Base-by-base conservation (phyloP, 108 stramenopile genomes). In the Stephanodiscus triporus region DNA sequence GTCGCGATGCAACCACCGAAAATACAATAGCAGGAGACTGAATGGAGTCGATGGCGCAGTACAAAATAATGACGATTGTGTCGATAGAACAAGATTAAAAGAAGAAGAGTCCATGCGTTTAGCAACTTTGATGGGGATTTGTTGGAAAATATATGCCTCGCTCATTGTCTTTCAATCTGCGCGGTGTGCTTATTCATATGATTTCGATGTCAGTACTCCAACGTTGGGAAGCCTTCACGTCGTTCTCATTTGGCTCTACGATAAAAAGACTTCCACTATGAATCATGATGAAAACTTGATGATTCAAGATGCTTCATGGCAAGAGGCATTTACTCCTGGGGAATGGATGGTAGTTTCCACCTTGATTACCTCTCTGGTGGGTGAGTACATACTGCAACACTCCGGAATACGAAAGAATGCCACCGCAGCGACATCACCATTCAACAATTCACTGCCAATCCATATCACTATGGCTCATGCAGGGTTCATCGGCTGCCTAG, bases 261-360 rank as follows among this genome's bases (percentile, higher is more conserved):
- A 63, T 62, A 34, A 36, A 11, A 59, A 36, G 16, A 5, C 30
- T 11, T 32, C 27, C 58, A 59, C 60, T 4, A 0, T 22, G 22
- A 61, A 17, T 4, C n/a, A 36, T 38, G n/a, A 61, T 20, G 36
- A 38, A 43, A 23, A 59, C n/a, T 20, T 19, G 22, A 0, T 6
- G 19, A 63, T 30, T 27, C 16, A 42, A 70, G 20, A 16, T 26
- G 62, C 32, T 38, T 45, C 64, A 49, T 79, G 78, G 78, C 78
- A 72, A 40, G 50, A 72, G 70, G 68, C 75, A n/a, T 76, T 80
- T 42, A 76, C 80, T 58, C 75, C 75, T 16, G 80, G 80, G 40
- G 80, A 80, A 56, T 80, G 80, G 80, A 76, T 76, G 74, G 54
- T 43, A 40, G 75, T 80, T 40, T 70, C 80, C 9, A 76, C 72